Conservation (phyloP, 306 rosid genomes). For the Calophaca sinica region DNA sequence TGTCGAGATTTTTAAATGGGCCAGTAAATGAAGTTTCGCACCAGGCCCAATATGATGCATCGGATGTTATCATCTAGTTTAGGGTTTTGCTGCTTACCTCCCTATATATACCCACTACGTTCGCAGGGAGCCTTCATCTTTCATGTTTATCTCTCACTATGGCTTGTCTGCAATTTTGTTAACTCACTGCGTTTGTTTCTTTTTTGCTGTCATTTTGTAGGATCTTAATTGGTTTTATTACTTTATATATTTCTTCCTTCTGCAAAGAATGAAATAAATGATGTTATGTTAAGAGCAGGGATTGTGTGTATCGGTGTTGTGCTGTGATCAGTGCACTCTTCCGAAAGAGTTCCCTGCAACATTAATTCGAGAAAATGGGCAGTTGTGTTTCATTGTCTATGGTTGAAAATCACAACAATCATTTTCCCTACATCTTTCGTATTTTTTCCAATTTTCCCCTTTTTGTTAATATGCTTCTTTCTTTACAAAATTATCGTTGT, state of each 20-base stretch:
- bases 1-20: too few relatives aligned
- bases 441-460: too few relatives aligned
- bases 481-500: too few relatives aligned
- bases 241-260: too few relatives aligned
- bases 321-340: conserved; percentile 60
- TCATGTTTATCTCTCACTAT: neutral
- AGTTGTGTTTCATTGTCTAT: conserved; percentile 62
- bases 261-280: too few relatives aligned
- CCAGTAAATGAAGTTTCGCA: too few relatives aligned
- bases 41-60: too few relatives aligned
- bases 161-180: neutral
- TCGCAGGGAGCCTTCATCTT: neutral
- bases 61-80: neutral
- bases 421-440: conserved; percentile 61
- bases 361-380: conserved; percentile 71
- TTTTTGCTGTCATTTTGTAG: too few relatives aligned
- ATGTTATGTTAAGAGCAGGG: conserved; percentile 49
- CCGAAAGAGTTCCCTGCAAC: conserved; percentile 84
- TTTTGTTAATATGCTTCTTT: too few relatives aligned
- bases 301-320: conserved; percentile 87
- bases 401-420: conserved; percentile 70
- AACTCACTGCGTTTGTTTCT: neutral
- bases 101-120: neutral
- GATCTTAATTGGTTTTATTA: neutral
- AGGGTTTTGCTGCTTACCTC: neutral